Evolutionary conservation across 1,284 basidiomycete species (phyloP), one percentile per base, ranked within the genome.

Genomic region (Somion occarium): DNA sequence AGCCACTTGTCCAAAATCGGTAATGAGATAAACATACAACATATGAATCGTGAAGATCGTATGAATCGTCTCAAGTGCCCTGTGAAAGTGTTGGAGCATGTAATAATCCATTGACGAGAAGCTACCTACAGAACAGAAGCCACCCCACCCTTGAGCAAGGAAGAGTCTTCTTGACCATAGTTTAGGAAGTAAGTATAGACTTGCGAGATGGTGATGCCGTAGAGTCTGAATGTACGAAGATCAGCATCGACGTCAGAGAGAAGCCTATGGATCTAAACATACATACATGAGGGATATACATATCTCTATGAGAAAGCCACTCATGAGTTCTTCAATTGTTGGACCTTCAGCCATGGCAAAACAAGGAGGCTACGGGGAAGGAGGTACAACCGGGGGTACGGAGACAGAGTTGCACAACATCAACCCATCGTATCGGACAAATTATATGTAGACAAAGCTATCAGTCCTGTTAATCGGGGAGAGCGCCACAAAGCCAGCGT

Each of bases 21-120:
- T 20, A 23, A 50, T 50, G 41, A 39, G 20, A 44, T 50, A 50
- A 19, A 18, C 11, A 38, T 50, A 50, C 11, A 19, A 13, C 48
- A 50, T 50, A 44, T 50, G 48, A 9, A 44, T 37, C 22, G 42
- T 44, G 25, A 44, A 50, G 19, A 44, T 24, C 7, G 22, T 50
- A 37, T 50, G 39, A 4, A 37, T 5, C 13, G 41, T 50, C 27
- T 50, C 48, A 15, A 50, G 25, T 12, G 37, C 26, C 20, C 48
- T 50, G 30, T 5, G 26, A 42, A 9, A 22, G 15, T 23, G 30
- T 7, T 34, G 30, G n/a, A 44, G 38, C n/a, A 20, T 39, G n/a
- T 34, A 15, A 34, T 34, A 7, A 15, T 34, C 15, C 30, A 15
- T 34, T 15, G 15, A 34, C 7, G 30, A 34, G 15, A 23, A 19